Evolutionary conservation across 768 basidiomycete species (phyloP).

Genomic region (Suillus occidentalis): DNA sequence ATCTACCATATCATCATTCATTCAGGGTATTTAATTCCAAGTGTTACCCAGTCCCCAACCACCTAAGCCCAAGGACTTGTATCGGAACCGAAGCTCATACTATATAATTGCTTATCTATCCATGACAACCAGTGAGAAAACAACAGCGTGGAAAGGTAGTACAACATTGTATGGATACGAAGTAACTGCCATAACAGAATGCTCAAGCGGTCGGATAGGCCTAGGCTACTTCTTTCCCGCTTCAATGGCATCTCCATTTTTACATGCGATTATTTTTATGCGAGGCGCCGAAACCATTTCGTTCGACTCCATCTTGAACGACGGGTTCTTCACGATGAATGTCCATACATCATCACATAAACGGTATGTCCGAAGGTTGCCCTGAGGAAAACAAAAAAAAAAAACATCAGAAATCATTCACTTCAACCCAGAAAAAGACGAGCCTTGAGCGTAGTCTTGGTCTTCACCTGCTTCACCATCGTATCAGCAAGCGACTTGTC

Average conservation of each 20-base stretch:
- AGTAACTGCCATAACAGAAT: background rate
- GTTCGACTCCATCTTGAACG: conserved; percentile 94
- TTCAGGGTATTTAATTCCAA: background rate
- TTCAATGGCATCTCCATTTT: conserved; percentile 88
- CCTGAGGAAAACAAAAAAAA: conserved; percentile 43
- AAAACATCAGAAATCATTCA: background rate
- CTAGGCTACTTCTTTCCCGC: conserved; percentile 61
- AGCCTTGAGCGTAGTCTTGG: conserved; percentile 91
- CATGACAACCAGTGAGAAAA: background rate
- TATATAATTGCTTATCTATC: conserved; percentile 2
- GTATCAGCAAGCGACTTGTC: conserved; percentile 94
- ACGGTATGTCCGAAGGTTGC: conserved; percentile 89
- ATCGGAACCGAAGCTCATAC: background rate
- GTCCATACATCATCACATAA: conserved; percentile 98
- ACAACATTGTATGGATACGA: conserved; percentile 30
- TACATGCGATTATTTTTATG: conserved; percentile 98
- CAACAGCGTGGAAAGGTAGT: conserved; percentile 16
- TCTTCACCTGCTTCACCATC: conserved; percentile 91
- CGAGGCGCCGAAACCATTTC: conserved; percentile 70
- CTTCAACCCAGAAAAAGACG: conserved; percentile 16
- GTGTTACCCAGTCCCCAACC: background rate
- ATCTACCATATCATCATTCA: background rate
- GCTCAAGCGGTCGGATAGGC: background rate
- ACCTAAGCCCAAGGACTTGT: background rate
- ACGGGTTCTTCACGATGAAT: conserved; percentile 90